A percentile compares a stretch with the other conserved stretches of the same genome.
These are phyloP conservation scores for Ulota crispa DNA, from an alignment of 225 moss, liverwort and hornwort genomes.

Conservation along the genomic window DNA sequence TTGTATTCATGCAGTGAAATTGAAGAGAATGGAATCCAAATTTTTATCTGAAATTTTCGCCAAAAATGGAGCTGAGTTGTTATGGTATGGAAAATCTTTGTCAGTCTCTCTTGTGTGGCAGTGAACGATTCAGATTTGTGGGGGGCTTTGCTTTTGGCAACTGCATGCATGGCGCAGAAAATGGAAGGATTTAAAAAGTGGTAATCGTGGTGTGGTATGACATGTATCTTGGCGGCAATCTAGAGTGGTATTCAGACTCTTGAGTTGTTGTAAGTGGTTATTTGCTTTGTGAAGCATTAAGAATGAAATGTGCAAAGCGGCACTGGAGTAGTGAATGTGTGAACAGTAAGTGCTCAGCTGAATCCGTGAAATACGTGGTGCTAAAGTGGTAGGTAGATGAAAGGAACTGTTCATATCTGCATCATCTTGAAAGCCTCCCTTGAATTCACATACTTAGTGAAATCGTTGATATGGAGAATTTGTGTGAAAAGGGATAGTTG, in stretches of 20 bases:
- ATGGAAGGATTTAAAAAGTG: rapidly evolving
- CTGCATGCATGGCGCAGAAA: too few species aligned
- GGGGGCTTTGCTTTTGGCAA: not conserved
- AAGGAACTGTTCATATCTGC: not conserved
- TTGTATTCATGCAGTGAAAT: constrained; percentile 7
- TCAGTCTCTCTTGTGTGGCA: too few species aligned
- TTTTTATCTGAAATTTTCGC: not conserved
- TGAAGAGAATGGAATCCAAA: not conserved
- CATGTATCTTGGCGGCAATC: not conserved
- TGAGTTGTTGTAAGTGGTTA: too few species aligned
- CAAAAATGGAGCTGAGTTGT: not conserved
- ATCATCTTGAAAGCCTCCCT: too few species aligned
- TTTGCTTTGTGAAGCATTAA: not conserved
- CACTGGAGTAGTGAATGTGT: too few species aligned
- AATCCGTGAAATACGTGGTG: not conserved
- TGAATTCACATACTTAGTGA: not conserved
- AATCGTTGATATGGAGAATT: too few species aligned
- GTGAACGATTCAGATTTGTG: not conserved
- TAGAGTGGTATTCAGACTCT: not conserved
- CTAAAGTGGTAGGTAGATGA: not conserved
- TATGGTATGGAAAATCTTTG: not conserved
- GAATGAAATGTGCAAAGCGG: not conserved
- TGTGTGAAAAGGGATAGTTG: too few species aligned
- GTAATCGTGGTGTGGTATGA: not conserved
- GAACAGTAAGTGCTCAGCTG: too few species aligned